Conservation (phyloP, 768 basidiomycete species). For the Lactarius trivialis region DNA sequence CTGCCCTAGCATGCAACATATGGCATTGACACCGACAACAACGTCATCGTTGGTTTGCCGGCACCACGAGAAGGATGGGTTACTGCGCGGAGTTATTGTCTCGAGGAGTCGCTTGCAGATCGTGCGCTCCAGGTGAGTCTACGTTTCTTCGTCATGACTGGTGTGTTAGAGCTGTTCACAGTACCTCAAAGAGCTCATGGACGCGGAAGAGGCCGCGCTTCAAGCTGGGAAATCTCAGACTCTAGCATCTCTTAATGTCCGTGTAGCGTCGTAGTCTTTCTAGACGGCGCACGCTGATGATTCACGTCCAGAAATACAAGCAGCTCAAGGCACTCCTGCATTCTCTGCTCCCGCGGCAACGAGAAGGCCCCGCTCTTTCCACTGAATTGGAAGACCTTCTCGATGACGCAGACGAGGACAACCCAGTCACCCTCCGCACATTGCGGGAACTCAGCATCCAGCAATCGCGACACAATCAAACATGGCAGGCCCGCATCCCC, state of each 20-base stretch:
- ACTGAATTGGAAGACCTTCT: conserved; percentile 21
- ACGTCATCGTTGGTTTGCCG: conserved; percentile 19
- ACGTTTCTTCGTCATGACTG: not conserved
- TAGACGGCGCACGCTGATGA: not conserved
- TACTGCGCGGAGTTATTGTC: conserved; percentile 16
- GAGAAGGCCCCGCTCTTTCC: conserved; percentile 9
- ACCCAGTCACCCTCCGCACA: conserved; percentile 14
- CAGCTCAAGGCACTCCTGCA: conserved; percentile 19
- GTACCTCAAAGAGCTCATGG: conserved; percentile 20
- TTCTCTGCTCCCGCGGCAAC: conserved; percentile 15
- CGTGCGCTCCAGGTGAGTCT: conserved; percentile 15
- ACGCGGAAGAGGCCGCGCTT: conserved; percentile 10
- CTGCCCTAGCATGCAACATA: conserved; percentile 19
- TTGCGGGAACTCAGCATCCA: conserved; percentile 15
- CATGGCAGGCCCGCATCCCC: conserved; percentile 18
- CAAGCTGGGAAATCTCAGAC: not conserved
- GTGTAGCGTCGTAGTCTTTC: not conserved
- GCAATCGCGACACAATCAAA: conserved; percentile 13
- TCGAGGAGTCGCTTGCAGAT: conserved; percentile 18
- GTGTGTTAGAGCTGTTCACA: not conserved
- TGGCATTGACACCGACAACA: conserved; percentile 19
- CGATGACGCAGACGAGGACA: conserved; percentile 15
- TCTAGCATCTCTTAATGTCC: not conserved
- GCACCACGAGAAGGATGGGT: conserved; percentile 19
- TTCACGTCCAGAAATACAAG: conserved; percentile 10